phyloP scores from a whole-genome alignment of 208 protist species.

The Naegleria lovaniensis region DNA sequence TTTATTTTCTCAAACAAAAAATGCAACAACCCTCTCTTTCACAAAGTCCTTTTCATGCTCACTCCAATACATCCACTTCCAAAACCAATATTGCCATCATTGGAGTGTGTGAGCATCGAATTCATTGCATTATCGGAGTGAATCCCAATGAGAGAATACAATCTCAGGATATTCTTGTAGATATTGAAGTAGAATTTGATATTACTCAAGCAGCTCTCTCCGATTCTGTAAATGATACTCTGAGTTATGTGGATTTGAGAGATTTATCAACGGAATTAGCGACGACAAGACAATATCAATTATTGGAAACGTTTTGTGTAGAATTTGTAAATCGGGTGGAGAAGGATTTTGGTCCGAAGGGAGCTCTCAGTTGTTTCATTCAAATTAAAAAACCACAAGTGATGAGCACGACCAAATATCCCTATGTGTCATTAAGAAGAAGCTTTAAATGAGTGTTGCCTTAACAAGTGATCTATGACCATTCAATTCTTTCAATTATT shows the following conservation, averaged over 20 bases:
- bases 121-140: not conserved
- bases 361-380: not conserved
- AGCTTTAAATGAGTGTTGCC: not conserved
- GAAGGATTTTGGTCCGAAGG: not conserved
- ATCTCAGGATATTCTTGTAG: not conserved
- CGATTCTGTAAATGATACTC: not conserved
- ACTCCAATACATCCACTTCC: not conserved
- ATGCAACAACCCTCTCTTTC: no score
- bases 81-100: not conserved
- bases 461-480: no score
- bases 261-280: not conserved
- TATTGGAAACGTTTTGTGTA: not conserved
- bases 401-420: not conserved
- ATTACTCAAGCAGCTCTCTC: not conserved
- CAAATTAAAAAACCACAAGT: slow-evolving; percentile 2
- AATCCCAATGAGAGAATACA: not conserved
- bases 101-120: not conserved
- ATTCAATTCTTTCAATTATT: no score
- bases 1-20: no score
- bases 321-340: not conserved
- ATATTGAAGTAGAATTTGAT: not conserved
- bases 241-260: slow-evolving; percentile 9
- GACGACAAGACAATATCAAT: not conserved
- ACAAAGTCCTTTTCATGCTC: no score
- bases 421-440: not conserved